Base-by-base conservation (phyloP, 305 asterid species). In the Fraxinus angustifolia region DNA sequence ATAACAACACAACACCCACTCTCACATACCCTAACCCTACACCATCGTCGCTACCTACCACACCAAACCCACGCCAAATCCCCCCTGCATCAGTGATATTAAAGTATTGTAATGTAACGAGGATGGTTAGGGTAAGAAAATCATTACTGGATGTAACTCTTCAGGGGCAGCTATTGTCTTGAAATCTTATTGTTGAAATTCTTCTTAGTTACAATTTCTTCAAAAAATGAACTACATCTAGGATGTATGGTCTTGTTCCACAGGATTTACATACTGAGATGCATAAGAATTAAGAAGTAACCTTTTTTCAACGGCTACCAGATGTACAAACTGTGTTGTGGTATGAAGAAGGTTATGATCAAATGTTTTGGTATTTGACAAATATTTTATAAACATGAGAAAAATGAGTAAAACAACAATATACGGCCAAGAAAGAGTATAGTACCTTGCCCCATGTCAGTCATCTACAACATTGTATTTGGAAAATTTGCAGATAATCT, bases 81-180 rank as follows among this genome's bases (percentile, higher is more conserved):
- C 26, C 0, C 26, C 26, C 26, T 23, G 26, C 26, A 23, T 23
- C 26, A 40, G 34, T 36, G 8, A 19, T 74, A 74, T 34, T 73
- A 3, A 71, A 48, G 7, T 58, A 11, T 48, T 48, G 58, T 3
- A 48, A 48, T 48, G 58, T 48, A 48, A 48, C 14, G 58, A 48
- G 19, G 17, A 48, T 48, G 58, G 4, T 14, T 14, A 16, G 4
- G 17, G 58, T 48, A 48, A 50, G 12, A 77, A 56, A 48, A 60
- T 80, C 38, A 76, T 76, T 35, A 4, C 31, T 62, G 80, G 79
- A 36, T 62, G 73, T 70, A 73, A 42, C 33, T 78, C 21, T 16
- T 11, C 60, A 34, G 5, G 17, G 58, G 58, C 85, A 79, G 79
- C 76, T 80, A 76, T 75, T 81, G 80, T 73, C 91, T 79, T 76